A percentile compares a stretch with the other conserved stretches of the same genome.
phyloP scores from a whole-genome alignment of 495 filamentous ascomycete genomes.

The Neurospora discreta region DNA sequence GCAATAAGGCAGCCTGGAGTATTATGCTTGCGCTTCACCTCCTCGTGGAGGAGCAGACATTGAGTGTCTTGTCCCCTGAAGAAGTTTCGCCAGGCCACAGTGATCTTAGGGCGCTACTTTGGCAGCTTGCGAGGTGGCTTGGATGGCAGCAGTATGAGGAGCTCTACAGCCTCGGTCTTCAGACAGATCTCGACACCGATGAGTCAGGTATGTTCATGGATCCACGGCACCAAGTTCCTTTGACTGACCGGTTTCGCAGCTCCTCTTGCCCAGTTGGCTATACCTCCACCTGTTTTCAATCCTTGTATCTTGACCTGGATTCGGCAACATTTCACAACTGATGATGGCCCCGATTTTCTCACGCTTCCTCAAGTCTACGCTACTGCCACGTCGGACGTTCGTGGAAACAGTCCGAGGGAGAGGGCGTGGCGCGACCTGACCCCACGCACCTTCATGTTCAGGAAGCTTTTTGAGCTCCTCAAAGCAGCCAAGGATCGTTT shows the following conservation, averaged over 20 bases:
- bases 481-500: conserved; percentile 25
- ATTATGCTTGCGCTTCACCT: conserved; percentile 74
- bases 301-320: conserved; percentile 52
- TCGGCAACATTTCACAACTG: conserved; percentile 48
- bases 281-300: conserved; percentile 51
- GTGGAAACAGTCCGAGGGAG: conserved; percentile 2
- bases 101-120: conserved; percentile 57
- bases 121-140: conserved; percentile 77
- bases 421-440: conserved; percentile 20
- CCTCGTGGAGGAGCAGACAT: conserved; percentile 76
- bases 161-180: conserved; percentile 62
- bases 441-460: conserved; percentile 57
- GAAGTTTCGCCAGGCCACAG: conserved; percentile 38
- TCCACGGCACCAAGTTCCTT: background rate
- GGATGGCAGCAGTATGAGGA: conserved; percentile 64
- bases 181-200: conserved; percentile 22
- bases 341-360: conserved; percentile 38
- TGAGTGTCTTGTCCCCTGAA: conserved; percentile 54
- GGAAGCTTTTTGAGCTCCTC: conserved; percentile 40
- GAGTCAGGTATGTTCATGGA: conserved; percentile 16
- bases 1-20: conserved; percentile 50
- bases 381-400: background rate
- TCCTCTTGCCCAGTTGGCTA: conserved; percentile 19
- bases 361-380: conserved; percentile 45
- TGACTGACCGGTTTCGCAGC: background rate